Conservation (phyloP, 2,329 filamentous ascomycete genomes). For the Furcasterigmium furcatum region DNA sequence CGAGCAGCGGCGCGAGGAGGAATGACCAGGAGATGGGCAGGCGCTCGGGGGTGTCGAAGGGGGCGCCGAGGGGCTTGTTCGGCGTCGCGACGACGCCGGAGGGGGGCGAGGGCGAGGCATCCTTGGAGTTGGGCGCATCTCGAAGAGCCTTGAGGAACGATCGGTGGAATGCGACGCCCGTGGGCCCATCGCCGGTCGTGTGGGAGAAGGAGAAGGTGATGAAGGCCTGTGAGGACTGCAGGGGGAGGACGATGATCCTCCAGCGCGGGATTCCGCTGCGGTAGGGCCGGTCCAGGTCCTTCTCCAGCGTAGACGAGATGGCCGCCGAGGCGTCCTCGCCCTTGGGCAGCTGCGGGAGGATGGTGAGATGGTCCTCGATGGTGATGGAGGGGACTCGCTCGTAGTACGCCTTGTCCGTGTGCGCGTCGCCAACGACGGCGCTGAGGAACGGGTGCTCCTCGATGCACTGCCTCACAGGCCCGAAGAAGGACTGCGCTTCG, state of each 20-base stretch:
- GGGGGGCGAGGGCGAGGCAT: not conserved
- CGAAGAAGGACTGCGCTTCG: constrained; percentile 19
- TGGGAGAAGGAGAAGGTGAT: constrained; percentile 40
- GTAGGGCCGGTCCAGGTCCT: constrained; percentile 29
- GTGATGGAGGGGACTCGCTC: constrained; percentile 24
- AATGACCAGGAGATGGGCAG: constrained; percentile 40
- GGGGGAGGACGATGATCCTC: constrained; percentile 32
- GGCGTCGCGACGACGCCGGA: constrained; percentile 10
- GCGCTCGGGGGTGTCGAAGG: constrained; percentile 31
- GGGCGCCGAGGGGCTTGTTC: constrained; percentile 19
- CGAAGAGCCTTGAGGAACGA: constrained; percentile 27
- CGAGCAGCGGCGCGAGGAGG: constrained; percentile 34
- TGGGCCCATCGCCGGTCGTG: constrained; percentile 37
- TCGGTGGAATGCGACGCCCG: constrained; percentile 36
- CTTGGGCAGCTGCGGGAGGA: constrained; percentile 15
- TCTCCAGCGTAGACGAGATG: constrained; percentile 20
- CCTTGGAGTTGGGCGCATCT: not conserved
- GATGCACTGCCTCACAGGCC: constrained; percentile 31
- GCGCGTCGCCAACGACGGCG: constrained; percentile 26
- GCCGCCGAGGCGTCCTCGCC: not conserved
- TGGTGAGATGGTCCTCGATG: constrained; percentile 32
- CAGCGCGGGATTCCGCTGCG: constrained; percentile 30
- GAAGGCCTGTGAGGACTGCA: constrained; percentile 20
- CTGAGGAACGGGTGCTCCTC: constrained; percentile 30
- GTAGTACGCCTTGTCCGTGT: constrained; percentile 32